Percentiles rank a stretch among this genome's conserved stretches.
Evolutionary conservation across 768 basidiomycete species (phyloP).

Genomic region (Dentipellis fragilis): DNA sequence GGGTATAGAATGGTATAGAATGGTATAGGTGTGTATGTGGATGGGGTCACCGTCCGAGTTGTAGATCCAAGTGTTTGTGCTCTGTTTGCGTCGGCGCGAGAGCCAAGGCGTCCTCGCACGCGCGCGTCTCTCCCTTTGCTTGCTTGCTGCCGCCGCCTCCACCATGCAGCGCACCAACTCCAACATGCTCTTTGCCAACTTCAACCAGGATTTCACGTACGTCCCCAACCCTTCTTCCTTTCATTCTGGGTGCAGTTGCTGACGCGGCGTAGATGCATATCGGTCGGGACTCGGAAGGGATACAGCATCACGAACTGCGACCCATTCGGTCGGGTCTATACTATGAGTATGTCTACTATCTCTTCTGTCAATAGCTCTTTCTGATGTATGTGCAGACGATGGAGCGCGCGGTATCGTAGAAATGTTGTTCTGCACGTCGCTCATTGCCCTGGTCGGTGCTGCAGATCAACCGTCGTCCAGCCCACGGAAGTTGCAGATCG

Average conservation of each 20-base stretch:
- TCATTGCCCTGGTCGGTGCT: slow-evolving; percentile 93
- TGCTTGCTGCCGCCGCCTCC: not conserved
- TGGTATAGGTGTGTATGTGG: not conserved
- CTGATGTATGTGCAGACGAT: slow-evolving; percentile 45
- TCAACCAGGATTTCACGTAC: slow-evolving; percentile 96
- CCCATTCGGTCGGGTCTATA: slow-evolving; percentile 93
- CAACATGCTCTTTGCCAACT: slow-evolving; percentile 80
- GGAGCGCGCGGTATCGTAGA: slow-evolving; percentile 95
- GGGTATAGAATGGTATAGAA: too few species aligned
- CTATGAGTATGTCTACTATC: slow-evolving; percentile 62
- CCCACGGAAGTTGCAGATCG: slow-evolving; percentile 91
- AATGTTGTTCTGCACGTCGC: slow-evolving; percentile 98
- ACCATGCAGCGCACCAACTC: slow-evolving; percentile 23
- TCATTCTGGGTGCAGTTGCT: slow-evolving; percentile 1
- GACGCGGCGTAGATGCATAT: slow-evolving; percentile 55
- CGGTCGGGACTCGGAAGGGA: slow-evolving; percentile 89
- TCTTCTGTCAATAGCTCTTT: not conserved
- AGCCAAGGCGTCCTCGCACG: not conserved
- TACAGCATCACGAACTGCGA: slow-evolving; percentile 98
- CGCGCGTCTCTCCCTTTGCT: not conserved
- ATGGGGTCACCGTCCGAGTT: too few species aligned
- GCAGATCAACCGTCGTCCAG: slow-evolving; percentile 87
- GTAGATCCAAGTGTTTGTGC: not conserved
- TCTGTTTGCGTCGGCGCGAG: not conserved
- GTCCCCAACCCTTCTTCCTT: slow-evolving; percentile 15